A percentile compares a stretch with the other conserved stretches of the same genome.
Evolutionary conservation across 2,329 filamentous ascomycete species (phyloP).

Genomic region (Epichloe elymi): DNA sequence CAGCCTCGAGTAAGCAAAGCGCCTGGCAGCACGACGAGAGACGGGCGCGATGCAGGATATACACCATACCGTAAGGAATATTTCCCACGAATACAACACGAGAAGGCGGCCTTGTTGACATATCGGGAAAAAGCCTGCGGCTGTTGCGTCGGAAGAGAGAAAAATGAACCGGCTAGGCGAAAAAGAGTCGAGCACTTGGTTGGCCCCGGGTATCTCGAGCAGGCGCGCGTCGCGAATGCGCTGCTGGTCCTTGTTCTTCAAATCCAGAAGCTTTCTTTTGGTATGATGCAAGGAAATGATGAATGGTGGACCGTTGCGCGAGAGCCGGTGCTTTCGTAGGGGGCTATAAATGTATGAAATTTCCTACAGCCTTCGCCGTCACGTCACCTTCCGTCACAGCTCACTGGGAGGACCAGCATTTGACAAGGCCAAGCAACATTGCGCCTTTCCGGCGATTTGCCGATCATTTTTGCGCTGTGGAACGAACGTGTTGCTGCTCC

Average conservation of each 20-base stretch:
- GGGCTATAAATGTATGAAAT: neutral
- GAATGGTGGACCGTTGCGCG: neutral
- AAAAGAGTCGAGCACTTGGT: neutral
- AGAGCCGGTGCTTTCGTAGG: neutral
- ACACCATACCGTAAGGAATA: constrained; percentile 58
- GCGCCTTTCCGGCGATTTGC: constrained; percentile 9
- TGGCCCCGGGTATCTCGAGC: neutral
- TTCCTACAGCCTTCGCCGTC: neutral
- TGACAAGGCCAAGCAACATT: neutral
- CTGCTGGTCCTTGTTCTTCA: neutral
- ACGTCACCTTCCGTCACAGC: neutral
- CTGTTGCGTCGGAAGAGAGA: neutral
- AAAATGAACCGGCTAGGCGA: neutral
- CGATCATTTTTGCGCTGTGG: neutral
- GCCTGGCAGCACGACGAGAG: neutral
- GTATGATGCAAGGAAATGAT: neutral
- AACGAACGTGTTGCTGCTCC: neutral
- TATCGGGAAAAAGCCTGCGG: constrained; percentile 17
- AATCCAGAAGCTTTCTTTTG: neutral
- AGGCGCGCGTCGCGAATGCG: neutral
- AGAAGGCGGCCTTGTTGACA: constrained; percentile 63
- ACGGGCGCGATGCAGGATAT: neutral
- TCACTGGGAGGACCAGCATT: neutral
- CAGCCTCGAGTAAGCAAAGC: constrained; percentile 10
- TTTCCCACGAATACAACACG: constrained; percentile 77